Evolutionary conservation across 768 basidiomycete genomes (phyloP).

Genomic region (Rhizopogon vinicolor): DNA sequence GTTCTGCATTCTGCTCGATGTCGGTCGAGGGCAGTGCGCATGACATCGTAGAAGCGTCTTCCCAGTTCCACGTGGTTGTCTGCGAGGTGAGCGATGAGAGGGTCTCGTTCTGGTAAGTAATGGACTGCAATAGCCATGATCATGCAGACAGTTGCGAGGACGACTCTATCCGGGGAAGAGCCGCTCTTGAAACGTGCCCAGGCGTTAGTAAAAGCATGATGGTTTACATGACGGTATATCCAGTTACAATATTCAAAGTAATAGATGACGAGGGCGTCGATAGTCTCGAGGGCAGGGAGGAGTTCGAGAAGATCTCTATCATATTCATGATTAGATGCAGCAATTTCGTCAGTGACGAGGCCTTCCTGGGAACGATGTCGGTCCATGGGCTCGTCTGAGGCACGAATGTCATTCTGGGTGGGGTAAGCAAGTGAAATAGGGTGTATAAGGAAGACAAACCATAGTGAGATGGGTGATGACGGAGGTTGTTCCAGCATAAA

Average conservation of each 20-base stretch:
- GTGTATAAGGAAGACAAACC: slow-evolving; percentile 29
- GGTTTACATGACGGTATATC: slow-evolving; percentile 79
- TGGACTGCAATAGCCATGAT: slow-evolving; percentile 71
- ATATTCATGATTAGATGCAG: slow-evolving; percentile 45
- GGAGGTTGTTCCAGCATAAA: slow-evolving; percentile 79
- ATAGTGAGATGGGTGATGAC: slow-evolving; percentile 64
- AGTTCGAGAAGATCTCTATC: slow-evolving; percentile 69
- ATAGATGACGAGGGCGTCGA: slow-evolving; percentile 68
- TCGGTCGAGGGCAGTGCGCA: slow-evolving; percentile 57
- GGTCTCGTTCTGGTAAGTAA: slow-evolving; percentile 66
- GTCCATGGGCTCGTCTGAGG: slow-evolving; percentile 44
- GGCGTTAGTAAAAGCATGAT: slow-evolving; percentile 50
- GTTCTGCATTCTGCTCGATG: slow-evolving; percentile 55
- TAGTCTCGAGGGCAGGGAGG: slow-evolving; percentile 61
- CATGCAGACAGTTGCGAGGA: slow-evolving; percentile 67
- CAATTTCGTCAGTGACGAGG: slow-evolving; percentile 33
- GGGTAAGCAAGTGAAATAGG: slow-evolving; percentile 11
- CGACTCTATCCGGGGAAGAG: slow-evolving; percentile 57
- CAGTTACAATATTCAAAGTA: slow-evolving; percentile 89
- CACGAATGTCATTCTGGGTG: slow-evolving; percentile 36
- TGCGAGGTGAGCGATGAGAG: slow-evolving; percentile 46
- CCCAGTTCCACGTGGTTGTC: slow-evolving; percentile 60
- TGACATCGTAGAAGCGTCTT: slow-evolving; percentile 64
- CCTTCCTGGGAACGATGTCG: slow-evolving; percentile 50
- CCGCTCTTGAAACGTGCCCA: slow-evolving; percentile 78